Base-by-base conservation (phyloP, 208 protist genomes). In the Blechomonas ayalai region DNA sequence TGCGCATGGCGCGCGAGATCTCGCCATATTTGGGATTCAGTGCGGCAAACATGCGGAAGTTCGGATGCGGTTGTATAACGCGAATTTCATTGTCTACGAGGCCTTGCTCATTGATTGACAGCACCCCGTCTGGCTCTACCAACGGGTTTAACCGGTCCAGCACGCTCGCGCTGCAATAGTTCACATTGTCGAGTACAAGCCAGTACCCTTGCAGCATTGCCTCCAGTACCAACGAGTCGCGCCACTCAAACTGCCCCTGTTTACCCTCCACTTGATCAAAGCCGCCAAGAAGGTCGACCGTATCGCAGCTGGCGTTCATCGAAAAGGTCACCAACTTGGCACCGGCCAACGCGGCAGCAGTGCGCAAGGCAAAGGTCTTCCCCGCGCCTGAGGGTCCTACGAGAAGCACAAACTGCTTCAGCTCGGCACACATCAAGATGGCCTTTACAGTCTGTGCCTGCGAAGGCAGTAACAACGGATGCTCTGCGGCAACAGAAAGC, bases 101-200 rank as follows among this genome's bases (percentile, higher is more conserved):
- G 22, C 97, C 98, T 31, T 97, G 75, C 71, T 99, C 97, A 66
- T 93, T 98, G 12, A 99, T 59, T 1, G 87, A 82, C 9, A 96
- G 81, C 16, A 86, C 71, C 28, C 97, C 97, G 49, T 92, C 82
- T 13, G 92, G 92, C 73, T 99, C 98, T 0, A 99, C 82, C 9
- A 99, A 79, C n/a, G 97, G 90, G 73, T 99, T 99, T 12, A 99
- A 82, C 8, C 98, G 80, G 65, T 99, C 99, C 2, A 99, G 78
- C 20, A 99, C 98, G 18, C 98, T 98, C 4, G 98, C 83, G 27
- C 86, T 92, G 75, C 98, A 99, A 38, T 99, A 97, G 76, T 99
- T 99, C 10, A 95, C 98, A 68, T 99, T 99, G 64, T 99, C 98
- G 22, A 99, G 77, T 0, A 99, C 69, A 7, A 99, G 71, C 98